Evolutionary conservation across 2,329 filamentous ascomycete species (phyloP).

Genomic region (Pseudohalonectria lignicola): DNA sequence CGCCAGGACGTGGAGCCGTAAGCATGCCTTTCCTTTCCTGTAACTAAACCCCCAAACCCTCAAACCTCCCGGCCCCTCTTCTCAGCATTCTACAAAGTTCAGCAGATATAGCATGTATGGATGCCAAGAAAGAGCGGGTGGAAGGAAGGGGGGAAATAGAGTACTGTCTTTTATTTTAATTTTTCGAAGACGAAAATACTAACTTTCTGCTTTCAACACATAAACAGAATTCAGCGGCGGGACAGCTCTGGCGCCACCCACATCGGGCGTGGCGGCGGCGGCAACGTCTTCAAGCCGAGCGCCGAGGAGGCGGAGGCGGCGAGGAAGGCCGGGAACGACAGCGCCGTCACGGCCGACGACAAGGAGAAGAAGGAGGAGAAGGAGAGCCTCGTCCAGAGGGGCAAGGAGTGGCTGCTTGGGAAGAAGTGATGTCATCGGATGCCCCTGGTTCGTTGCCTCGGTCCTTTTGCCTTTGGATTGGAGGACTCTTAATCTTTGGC

Average conservation of each 20-base stretch:
- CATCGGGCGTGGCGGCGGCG: constrained; percentile 64
- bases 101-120: too few relatives aligned
- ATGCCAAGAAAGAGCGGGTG: not conserved
- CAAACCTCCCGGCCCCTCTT: too few relatives aligned
- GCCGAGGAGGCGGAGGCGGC: constrained; percentile 25
- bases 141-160: not conserved
- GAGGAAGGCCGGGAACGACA: constrained; percentile 12
- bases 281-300: constrained; percentile 51
- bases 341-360: constrained; percentile 11
- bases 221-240: too few relatives aligned
- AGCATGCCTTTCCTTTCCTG: constrained; percentile 20
- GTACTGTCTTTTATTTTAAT: not conserved
- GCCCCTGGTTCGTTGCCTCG: too few relatives aligned
- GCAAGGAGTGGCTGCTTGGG: constrained; percentile 37
- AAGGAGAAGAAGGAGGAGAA: constrained; percentile 11
- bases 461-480: too few relatives aligned
- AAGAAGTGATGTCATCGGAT: constrained; percentile 31
- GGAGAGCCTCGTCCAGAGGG: constrained; percentile 25
- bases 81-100: too few relatives aligned
- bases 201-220: too few relatives aligned
- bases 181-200: too few relatives aligned
- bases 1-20: constrained; percentile 75
- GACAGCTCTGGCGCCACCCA: constrained; percentile 53
- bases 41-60: not conserved
- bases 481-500: too few relatives aligned